These are phyloP conservation scores for Ensete ventricosum DNA, from an alignment of 176 grass and related monocot genomes.

Conservation along the genomic window DNA sequence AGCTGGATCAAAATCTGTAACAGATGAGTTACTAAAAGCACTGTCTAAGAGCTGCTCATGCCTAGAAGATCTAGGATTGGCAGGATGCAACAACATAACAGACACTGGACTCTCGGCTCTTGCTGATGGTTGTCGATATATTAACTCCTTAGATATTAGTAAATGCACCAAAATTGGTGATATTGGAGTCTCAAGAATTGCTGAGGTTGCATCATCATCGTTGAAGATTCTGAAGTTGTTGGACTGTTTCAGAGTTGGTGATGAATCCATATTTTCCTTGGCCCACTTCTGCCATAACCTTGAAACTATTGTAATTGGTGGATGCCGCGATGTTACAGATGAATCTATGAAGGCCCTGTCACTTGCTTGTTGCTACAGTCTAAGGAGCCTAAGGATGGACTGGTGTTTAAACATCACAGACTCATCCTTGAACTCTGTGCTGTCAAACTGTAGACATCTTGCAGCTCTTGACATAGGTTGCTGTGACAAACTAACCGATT, in stretches of 20 bases:
- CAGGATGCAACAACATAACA: slow-evolving; percentile 52
- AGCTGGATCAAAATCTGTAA: slow-evolving; percentile 49
- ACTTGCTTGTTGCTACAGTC: slow-evolving; percentile 38
- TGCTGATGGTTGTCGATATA: slow-evolving; percentile 44
- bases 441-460: slow-evolving; percentile 58
- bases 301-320: slow-evolving; percentile 53
- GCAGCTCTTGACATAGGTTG: slow-evolving; percentile 60
- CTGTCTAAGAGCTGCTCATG: slow-evolving; percentile 52
- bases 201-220: slow-evolving; percentile 41
- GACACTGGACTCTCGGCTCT: slow-evolving; percentile 51
- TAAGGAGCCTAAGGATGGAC: slow-evolving; percentile 50
- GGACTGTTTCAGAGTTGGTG: slow-evolving; percentile 53
- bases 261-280: slow-evolving; percentile 51
- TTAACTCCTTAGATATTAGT: slow-evolving; percentile 60
- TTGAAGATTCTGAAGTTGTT: slow-evolving; percentile 55
- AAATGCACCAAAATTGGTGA: slow-evolving; percentile 79
- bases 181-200: slow-evolving; percentile 49
- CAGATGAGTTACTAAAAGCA: slow-evolving; percentile 47
- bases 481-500: slow-evolving; percentile 49
- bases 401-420: slow-evolving; percentile 72
- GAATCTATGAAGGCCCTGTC: slow-evolving; percentile 40
- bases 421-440: slow-evolving; percentile 33
- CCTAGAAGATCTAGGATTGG: slow-evolving; percentile 53
- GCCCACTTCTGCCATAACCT: slow-evolving; percentile 60
- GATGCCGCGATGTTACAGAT: slow-evolving; percentile 54